Evolutionary conservation across 495 filamentous ascomycete species (phyloP).

Genomic region (Daldinia grandis): DNA sequence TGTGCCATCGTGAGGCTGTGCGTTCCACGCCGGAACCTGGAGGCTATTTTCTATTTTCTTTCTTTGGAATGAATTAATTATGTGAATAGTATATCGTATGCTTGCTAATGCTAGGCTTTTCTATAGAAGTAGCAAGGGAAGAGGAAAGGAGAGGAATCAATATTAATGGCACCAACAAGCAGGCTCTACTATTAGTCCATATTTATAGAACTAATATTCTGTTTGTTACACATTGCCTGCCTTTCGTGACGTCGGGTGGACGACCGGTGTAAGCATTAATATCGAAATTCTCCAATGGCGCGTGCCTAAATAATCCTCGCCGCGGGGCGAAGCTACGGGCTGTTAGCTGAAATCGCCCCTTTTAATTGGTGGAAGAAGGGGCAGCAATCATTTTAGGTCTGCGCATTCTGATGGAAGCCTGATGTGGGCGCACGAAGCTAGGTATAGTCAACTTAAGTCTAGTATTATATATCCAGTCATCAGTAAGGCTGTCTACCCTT

Average conservation of each 20-base stretch:
- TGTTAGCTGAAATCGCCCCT: not conserved
- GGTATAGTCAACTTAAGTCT: not conserved
- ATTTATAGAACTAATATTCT: constrained; percentile 9
- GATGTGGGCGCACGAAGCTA: not conserved
- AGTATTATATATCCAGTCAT: not conserved
- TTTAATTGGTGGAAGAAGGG: not conserved
- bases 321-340: constrained; percentile 22
- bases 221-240: not conserved
- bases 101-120: not conserved
- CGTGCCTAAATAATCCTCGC: constrained; percentile 2
- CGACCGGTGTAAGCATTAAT: not conserved
- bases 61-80: not conserved
- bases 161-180: not conserved
- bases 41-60: not conserved
- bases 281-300: not conserved
- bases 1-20: constrained; percentile 26
- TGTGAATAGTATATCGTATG: not conserved
- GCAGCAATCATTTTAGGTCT: not conserved
- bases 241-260: constrained; percentile 12
- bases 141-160: not conserved
- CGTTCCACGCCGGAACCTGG: not conserved
- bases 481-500: constrained; percentile 5
- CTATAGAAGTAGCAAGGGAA: not conserved
- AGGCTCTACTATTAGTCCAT: not conserved
- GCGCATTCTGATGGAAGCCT: not conserved